Evolutionary conservation across 139 green algal species (phyloP), one percentile per base, ranked within the genome.

Genomic region (Spirogloea muscicola): DNA sequence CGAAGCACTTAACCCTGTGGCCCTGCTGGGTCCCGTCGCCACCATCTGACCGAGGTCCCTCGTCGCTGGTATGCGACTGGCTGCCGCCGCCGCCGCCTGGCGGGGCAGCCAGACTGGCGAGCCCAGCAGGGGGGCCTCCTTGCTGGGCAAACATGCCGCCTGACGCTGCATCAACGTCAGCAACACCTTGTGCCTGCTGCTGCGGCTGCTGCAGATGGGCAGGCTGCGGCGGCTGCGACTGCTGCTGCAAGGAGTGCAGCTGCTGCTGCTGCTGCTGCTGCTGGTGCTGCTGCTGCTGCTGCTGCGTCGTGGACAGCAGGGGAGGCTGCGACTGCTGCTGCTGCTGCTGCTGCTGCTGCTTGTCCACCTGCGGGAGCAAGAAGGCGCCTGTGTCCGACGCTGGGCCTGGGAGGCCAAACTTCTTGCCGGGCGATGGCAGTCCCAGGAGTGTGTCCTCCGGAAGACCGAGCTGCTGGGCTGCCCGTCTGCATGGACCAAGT

Each of bases 1-100:
- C 73, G 39, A 81, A 81, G 34, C 73, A 81, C 61, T 81, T 81
- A 29, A 81, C 73, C 33, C 39, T 49, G 29, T 68, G 46, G 6
- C 31, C 29, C 73, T 76, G 29, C 38, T 41, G 29, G 16, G 37
- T 62, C 29, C 59, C 58, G 4, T 13, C 34, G 27, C 38, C 58
- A n/a, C 69, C 69, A n/a, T n/a, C n/a, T n/a, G n/a, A n/a, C n/a
- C n/a, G n/a, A n/a, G n/a, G n/a, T n/a, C n/a, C n/a, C n/a, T n/a
- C n/a, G n/a, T n/a, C n/a, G n/a, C n/a, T n/a, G n/a, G n/a, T n/a
- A n/a, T n/a, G n/a, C n/a, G n/a, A n/a, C n/a, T n/a, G n/a, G n/a
- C n/a, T n/a, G n/a, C n/a, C n/a, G n/a, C n/a, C n/a, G n/a, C n/a
- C n/a, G n/a, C n/a, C n/a, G n/a, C n/a, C n/a, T n/a, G n/a, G n/a